Percentiles rank a stretch among this genome's conserved stretches.
Evolutionary conservation across 2,329 filamentous ascomycete genomes (phyloP).

Genomic region (Fusarium tuaranense): DNA sequence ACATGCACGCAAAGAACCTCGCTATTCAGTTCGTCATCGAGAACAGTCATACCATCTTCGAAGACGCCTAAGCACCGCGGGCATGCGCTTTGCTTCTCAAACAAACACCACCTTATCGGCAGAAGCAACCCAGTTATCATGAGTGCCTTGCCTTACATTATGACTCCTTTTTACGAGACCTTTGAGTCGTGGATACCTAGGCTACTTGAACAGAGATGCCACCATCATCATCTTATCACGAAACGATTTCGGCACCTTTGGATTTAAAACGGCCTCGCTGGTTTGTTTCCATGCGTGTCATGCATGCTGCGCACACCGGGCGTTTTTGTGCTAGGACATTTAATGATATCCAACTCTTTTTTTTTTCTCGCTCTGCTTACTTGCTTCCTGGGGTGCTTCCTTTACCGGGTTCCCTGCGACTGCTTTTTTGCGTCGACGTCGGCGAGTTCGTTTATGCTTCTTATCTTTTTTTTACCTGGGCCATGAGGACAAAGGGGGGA

Average conservation of each 20-base stretch:
- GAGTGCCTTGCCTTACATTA: slow-evolving; percentile 9
- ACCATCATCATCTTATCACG: slow-evolving; percentile 30
- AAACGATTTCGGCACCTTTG: slow-evolving; percentile 39
- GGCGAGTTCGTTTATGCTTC: background rate
- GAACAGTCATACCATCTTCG: slow-evolving; percentile 86
- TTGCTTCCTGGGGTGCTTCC: slow-evolving; percentile 8
- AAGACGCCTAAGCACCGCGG: slow-evolving; percentile 50
- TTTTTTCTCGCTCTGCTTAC: slow-evolving; percentile 29
- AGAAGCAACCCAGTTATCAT: slow-evolving; percentile 1
- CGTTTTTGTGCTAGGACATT: slow-evolving; percentile 47
- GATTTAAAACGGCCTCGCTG: slow-evolving; percentile 28
- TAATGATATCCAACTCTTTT: slow-evolving; percentile 49
- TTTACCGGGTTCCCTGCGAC: slow-evolving; percentile 2
- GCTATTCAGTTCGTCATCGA: slow-evolving; percentile 95
- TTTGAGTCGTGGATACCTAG: slow-evolving; percentile 20
- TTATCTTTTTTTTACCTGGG: background rate
- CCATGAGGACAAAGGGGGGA: slow-evolving; percentile 21
- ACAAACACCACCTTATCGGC: background rate
- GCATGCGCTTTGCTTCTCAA: slow-evolving; percentile 9
- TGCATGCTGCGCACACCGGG: slow-evolving; percentile 29
- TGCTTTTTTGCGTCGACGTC: slow-evolving; percentile 15
- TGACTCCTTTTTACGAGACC: slow-evolving; percentile 13
- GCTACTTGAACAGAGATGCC: slow-evolving; percentile 22
- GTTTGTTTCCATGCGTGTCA: slow-evolving; percentile 36
- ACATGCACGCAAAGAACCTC: slow-evolving; percentile 93